Evolutionary conservation across 2,329 filamentous ascomycete species (phyloP).

Genomic region (Lasiodiplodia theobromae): DNA sequence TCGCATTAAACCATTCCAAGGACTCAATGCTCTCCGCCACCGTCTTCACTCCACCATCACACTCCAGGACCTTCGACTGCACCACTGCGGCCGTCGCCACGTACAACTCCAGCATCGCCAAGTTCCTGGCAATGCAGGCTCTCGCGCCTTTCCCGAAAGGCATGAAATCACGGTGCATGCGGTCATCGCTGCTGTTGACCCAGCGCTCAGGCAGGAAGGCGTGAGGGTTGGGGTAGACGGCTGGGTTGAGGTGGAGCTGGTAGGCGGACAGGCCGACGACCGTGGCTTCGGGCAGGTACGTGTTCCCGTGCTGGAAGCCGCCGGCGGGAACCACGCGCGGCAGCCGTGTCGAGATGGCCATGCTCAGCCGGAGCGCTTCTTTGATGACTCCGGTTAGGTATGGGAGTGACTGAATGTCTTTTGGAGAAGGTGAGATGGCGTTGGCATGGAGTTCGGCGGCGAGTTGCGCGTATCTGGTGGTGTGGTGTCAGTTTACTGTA

Average conservation of each 20-base stretch:
- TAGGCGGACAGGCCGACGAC: conserved; percentile 44
- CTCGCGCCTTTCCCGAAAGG: conserved; percentile 36
- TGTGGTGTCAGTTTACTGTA: no score
- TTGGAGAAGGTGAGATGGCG: no score
- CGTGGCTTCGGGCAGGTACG: background rate
- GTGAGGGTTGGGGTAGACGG: conserved; percentile 39
- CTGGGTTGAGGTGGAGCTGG: conserved; percentile 39
- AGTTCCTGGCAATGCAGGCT: conserved; percentile 39
- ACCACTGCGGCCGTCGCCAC: conserved; percentile 41
- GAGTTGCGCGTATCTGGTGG: background rate
- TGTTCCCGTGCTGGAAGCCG: background rate
- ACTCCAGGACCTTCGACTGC: conserved; percentile 50
- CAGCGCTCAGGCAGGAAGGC: conserved; percentile 46
- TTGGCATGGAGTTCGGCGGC: background rate
- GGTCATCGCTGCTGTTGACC: conserved; percentile 32
- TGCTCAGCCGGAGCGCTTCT: conserved; percentile 28
- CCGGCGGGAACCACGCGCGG: conserved; percentile 1
- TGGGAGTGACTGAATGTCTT: conserved; percentile 33
- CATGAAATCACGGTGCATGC: conserved; percentile 1
- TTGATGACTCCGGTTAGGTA: conserved; percentile 36
- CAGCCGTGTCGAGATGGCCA: background rate
- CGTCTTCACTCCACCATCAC: conserved; percentile 45
- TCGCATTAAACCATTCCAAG: conserved; percentile 63
- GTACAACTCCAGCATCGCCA: conserved; percentile 35
- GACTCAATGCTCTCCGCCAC: conserved; percentile 54